Evolutionary conservation across 768 basidiomycete species (phyloP).

Genomic region (Termitomyces sp.): DNA sequence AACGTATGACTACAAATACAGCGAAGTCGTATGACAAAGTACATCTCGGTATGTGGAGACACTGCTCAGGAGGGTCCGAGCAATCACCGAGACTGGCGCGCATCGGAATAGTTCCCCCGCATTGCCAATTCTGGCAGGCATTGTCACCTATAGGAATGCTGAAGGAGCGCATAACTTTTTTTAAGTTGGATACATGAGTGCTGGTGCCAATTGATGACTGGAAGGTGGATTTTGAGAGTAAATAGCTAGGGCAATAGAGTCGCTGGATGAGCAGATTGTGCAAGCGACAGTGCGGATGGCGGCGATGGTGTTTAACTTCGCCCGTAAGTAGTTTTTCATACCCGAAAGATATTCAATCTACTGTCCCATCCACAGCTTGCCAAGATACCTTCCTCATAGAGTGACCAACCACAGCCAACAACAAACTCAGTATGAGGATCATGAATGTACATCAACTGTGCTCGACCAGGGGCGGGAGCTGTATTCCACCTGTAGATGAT

Average conservation of each 20-base stretch:
- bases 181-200: not conserved
- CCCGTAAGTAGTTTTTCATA: conserved; percentile 21
- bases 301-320: not conserved
- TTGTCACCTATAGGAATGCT: not conserved
- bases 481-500: conserved; percentile 62
- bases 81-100: not conserved
- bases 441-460: conserved; percentile 64
- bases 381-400: conserved; percentile 82
- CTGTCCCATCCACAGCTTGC: conserved; percentile 95
- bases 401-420: conserved; percentile 86
- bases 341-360: conserved; percentile 70
- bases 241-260: not conserved
- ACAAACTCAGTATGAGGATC: conserved; percentile 94
- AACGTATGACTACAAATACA: not conserved
- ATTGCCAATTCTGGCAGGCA: not conserved
- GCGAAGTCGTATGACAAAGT: not conserved
- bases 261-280: not conserved
- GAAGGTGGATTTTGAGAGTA: not conserved
- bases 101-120: not conserved
- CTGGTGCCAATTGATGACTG: not conserved
- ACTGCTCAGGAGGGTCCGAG: not conserved
- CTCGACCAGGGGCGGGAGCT: conserved; percentile 41
- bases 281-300: not conserved
- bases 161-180: not conserved
- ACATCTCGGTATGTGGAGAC: not conserved